phyloP scores from a whole-genome alignment of 176 grass and related monocot genomes.

The Luzula sylvatica region DNA sequence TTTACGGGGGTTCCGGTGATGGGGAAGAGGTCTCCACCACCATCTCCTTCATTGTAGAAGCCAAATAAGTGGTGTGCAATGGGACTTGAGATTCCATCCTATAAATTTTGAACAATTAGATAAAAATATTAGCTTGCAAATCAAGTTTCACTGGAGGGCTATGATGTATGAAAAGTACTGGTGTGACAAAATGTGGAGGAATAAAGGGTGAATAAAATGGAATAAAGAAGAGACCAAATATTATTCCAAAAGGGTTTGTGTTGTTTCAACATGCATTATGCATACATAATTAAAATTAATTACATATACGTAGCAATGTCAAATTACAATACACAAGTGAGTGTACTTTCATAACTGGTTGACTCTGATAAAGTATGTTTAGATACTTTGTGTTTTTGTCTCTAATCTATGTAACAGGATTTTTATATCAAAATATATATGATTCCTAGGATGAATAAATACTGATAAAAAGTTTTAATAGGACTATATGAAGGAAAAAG shows the following conservation, averaged over 20 bases:
- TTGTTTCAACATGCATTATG: too few species aligned
- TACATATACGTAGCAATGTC: constrained; percentile 6
- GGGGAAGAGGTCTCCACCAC: constrained; percentile 40
- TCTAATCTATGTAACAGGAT: constrained; percentile 18
- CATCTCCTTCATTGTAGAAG: constrained; percentile 44
- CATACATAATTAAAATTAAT: not conserved
- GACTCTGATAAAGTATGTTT: constrained; percentile 17
- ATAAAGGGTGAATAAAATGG: constrained; percentile 14
- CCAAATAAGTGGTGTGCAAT: constrained; percentile 67
- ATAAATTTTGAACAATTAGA: constrained; percentile 25
- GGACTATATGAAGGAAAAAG: not conserved
- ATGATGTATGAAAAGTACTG: constrained; percentile 1
- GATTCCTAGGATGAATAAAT: not conserved
- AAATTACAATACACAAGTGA: not conserved
- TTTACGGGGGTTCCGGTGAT: constrained; percentile 15
- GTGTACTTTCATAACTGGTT: constrained; percentile 3
- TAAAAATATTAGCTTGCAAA: too few species aligned
- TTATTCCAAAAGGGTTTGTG: not conserved
- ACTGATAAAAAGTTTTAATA: not conserved
- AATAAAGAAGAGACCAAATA: constrained; percentile 21
- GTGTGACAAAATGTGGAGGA: constrained; percentile 17
- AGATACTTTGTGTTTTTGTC: constrained; percentile 13
- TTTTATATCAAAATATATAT: not conserved
- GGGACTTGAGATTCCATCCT: constrained; percentile 82
- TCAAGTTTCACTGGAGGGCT: too few species aligned